phyloP scores from a whole-genome alignment of 345 rosid species.

The Theobroma cacao region DNA sequence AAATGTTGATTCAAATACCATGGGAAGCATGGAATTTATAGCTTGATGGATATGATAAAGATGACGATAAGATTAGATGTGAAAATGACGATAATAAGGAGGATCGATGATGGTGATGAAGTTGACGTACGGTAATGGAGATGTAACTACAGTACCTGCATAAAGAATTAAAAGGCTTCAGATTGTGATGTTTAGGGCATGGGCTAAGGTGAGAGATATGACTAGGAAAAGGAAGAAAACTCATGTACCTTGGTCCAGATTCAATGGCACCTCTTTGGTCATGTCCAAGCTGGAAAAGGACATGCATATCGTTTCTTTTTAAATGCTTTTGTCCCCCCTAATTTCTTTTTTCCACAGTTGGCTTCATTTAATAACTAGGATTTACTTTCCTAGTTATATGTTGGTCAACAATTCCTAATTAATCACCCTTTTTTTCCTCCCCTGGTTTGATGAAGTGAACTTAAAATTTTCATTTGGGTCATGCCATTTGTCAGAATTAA shows the following conservation, averaged over 20 bases:
- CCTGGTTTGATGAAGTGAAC: neutral
- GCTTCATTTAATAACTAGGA: neutral
- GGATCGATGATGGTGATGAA: neutral
- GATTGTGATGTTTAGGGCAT: constrained; percentile 8
- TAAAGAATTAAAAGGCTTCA: neutral
- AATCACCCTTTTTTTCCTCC: neutral
- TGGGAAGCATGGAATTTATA: too few relatives aligned
- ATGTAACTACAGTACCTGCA: neutral
- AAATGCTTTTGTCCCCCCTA: neutral
- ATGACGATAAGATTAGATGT: neutral
- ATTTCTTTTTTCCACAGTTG: neutral
- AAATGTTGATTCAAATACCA: too few relatives aligned
- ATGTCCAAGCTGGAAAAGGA: constrained; percentile 25
- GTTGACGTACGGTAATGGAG: constrained; percentile 19
- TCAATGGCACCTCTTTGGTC: constrained; percentile 35
- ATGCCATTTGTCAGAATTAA: constrained; percentile 2
- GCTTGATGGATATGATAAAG: too few relatives aligned
- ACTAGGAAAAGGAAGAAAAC: constrained; percentile 7
- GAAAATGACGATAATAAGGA: neutral
- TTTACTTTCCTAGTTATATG: neutral
- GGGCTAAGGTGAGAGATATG: constrained; percentile 6
- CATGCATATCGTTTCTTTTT: constrained; percentile 1
- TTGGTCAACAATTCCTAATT: neutral
- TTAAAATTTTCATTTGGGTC: neutral
- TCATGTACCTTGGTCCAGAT: constrained; percentile 31